Evolutionary conservation across 1,284 basidiomycete species (phyloP).

Genomic region (Ustilago xerochloae): DNA sequence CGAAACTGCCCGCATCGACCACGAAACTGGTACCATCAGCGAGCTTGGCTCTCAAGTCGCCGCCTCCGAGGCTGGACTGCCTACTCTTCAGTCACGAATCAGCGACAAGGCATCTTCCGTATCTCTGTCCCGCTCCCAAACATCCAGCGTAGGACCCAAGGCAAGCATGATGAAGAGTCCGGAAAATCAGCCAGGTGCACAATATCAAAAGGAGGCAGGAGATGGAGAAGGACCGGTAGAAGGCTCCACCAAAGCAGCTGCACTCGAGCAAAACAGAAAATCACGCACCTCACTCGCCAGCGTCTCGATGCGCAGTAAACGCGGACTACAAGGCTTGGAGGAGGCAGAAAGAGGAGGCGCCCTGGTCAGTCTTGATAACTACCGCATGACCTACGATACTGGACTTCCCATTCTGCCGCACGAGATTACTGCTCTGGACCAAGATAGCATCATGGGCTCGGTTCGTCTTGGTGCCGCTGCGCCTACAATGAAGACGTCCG

Average conservation of each 20-base stretch:
- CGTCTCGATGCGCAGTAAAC: constrained; percentile 52
- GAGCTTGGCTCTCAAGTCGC: constrained; percentile 1
- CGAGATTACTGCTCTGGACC: constrained; percentile 43
- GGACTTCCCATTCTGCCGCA: constrained; percentile 51
- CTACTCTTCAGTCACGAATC: background rate
- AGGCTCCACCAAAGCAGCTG: constrained; percentile 33
- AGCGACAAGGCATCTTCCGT: constrained; percentile 1
- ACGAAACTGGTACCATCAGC: constrained; percentile 28
- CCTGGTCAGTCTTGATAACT: constrained; percentile 54
- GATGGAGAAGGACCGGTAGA: constrained; percentile 1
- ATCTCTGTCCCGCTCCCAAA: constrained; percentile 28
- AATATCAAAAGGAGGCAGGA: background rate
- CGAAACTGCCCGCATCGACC: constrained; percentile 47
- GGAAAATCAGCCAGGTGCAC: background rate
- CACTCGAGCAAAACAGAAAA: constrained; percentile 28
- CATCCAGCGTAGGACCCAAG: constrained; percentile 26
- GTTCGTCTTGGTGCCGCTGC: constrained; percentile 16
- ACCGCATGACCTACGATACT: constrained; percentile 43
- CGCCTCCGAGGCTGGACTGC: constrained; percentile 3
- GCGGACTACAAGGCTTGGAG: constrained; percentile 48
- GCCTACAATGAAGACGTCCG: constrained; percentile 15
- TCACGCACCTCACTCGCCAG: constrained; percentile 37
- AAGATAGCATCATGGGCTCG: constrained; percentile 54
- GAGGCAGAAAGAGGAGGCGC: constrained; percentile 54
- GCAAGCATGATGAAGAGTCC: constrained; percentile 45